Conservation (phyloP, 1,284 basidiomycete genomes). For the Rhodotorula sp. region DNA sequence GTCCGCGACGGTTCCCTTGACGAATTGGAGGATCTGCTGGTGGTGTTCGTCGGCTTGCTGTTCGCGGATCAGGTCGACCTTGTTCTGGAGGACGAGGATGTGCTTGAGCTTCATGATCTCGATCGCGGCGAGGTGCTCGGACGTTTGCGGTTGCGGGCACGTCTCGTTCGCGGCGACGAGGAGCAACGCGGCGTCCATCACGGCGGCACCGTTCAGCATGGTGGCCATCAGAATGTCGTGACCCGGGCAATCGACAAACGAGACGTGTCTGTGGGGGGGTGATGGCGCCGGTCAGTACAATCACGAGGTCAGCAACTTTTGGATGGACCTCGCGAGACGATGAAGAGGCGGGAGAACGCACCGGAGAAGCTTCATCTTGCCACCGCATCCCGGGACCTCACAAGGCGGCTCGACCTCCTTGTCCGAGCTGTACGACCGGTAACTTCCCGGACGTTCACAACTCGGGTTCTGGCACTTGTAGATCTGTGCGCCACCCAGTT, state of each 20-base stretch:
- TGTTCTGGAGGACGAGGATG: conserved; percentile 91
- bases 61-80: conserved; percentile 93
- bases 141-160: conserved; percentile 98
- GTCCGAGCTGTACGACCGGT: conserved; percentile 86
- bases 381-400: conserved; percentile 86
- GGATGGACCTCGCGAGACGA: not conserved
- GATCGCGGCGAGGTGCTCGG: conserved; percentile 95
- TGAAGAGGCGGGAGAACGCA: conserved; percentile 34
- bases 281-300: not conserved
- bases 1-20: conserved; percentile 94
- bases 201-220: conserved; percentile 99
- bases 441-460: conserved; percentile 90
- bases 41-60: conserved; percentile 86
- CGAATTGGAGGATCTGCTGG: conserved; percentile 87
- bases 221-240: conserved; percentile 87
- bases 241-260: conserved; percentile 75
- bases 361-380: conserved; percentile 82
- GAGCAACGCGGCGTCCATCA: conserved; percentile 95
- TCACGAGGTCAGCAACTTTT: not conserved
- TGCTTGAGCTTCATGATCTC: conserved; percentile 99
- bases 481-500: no score
- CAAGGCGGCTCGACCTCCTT: conserved; percentile 93
- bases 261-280: conserved; percentile 66
- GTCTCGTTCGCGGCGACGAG: conserved; percentile 97
- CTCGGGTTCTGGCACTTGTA: conserved; percentile 95